Conservation (phyloP, 2,329 filamentous ascomycete species). For the Colletotrichum theobromicola region DNA sequence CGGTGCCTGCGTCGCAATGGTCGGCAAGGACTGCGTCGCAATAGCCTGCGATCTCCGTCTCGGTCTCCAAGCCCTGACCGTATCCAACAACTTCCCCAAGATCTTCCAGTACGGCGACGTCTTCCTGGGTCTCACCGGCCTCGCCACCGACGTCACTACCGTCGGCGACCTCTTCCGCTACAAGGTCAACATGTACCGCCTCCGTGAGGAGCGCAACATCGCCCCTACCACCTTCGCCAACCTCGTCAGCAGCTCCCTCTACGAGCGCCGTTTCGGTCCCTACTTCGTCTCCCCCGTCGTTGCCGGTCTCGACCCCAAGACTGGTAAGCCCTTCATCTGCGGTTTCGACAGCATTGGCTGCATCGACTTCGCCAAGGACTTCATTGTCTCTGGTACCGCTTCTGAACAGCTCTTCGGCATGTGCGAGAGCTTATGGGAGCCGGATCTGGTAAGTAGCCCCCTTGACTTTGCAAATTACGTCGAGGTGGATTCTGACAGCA, state of each 20-base stretch:
- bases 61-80: conserved; percentile 92
- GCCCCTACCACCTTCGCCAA: conserved; percentile 95
- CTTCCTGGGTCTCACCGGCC: conserved; percentile 93
- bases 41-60: conserved; percentile 99
- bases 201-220: conserved; percentile 97
- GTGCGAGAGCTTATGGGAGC: conserved; percentile 97
- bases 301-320: conserved; percentile 93
- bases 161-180: conserved; percentile 98
- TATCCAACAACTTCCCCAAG: conserved; percentile 99
- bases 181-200: conserved; percentile 99
- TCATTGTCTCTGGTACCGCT: conserved; percentile 96
- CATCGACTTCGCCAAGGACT: conserved; percentile 99
- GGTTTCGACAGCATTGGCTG: conserved; percentile 99
- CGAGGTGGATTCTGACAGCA: conserved; percentile 19
- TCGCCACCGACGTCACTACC: conserved; percentile 94
- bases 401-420: conserved; percentile 98
- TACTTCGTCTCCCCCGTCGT: conserved; percentile 97
- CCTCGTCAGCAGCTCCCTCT: conserved; percentile 87
- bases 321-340: conserved; percentile 95
- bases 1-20: conserved; percentile 97
- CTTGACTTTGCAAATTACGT: not conserved
- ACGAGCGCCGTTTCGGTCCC: conserved; percentile 94
- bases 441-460: conserved; percentile 76
- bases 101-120: conserved; percentile 97
- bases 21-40: conserved; percentile 99